phyloP scores from a whole-genome alignment of 768 basidiomycete species.

The Termitomyces sp. region DNA sequence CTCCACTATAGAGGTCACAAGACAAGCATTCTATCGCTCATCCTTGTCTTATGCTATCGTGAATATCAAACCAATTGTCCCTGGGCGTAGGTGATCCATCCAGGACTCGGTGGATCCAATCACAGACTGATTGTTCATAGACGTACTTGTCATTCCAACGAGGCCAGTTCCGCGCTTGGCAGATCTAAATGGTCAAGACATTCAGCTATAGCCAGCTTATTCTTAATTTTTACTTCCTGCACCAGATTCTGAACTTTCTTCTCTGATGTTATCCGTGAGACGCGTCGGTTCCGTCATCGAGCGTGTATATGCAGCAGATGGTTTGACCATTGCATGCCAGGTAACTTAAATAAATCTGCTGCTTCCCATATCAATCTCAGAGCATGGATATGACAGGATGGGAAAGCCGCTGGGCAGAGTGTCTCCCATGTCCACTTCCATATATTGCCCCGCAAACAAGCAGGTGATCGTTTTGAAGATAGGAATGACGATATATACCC shows the following conservation, averaged over 20 bases:
- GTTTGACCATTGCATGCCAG: constrained; percentile 87
- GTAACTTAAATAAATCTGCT: constrained; percentile 29
- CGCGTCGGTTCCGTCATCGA: constrained; percentile 78
- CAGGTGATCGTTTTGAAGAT: constrained; percentile 60
- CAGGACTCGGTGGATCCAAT: neutral
- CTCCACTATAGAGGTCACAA: constrained; percentile 75
- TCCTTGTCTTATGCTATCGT: constrained; percentile 80
- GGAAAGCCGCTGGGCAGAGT: constrained; percentile 70
- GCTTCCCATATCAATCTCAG: neutral
- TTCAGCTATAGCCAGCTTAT: neutral
- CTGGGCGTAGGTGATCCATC: constrained; percentile 69
- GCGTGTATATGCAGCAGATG: constrained; percentile 75
- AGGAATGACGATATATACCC: constrained; percentile 77
- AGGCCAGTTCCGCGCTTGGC: constrained; percentile 51
- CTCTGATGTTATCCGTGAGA: constrained; percentile 78
- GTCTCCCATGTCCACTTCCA: constrained; percentile 98
- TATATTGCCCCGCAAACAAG: constrained; percentile 74
- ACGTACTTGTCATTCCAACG: constrained; percentile 58
- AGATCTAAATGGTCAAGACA: constrained; percentile 43
- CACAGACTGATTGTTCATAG: constrained; percentile 23
- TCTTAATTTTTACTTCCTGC: too few relatives aligned
- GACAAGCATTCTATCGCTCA: constrained; percentile 69
- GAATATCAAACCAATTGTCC: constrained; percentile 91
- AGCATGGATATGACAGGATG: constrained; percentile 51
- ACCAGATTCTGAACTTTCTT: constrained; percentile 36